A percentile compares a stretch with the other conserved stretches of the same genome.
phyloP scores from a whole-genome alignment of 1,139 yeast genomes.

The Geotrichum macrosporum region DNA sequence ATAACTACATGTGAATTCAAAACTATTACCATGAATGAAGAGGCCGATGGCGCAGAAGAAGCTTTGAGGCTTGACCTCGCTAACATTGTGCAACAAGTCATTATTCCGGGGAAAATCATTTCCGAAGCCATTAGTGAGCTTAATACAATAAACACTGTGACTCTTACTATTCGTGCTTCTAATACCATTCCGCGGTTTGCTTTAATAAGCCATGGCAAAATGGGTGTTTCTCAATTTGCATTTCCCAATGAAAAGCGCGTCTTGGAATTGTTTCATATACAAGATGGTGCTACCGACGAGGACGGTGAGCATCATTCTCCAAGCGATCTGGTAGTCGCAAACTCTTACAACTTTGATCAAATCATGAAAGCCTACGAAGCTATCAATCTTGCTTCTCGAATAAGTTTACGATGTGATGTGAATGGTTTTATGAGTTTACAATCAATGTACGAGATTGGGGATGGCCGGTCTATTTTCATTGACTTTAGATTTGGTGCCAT shows the following conservation, averaged over 20 bases:
- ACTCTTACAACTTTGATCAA: conserved; percentile 31
- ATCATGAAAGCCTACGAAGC: conserved; percentile 33
- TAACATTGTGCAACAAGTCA: conserved; percentile 57
- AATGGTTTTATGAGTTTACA: conserved; percentile 36
- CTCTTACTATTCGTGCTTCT: conserved; percentile 50
- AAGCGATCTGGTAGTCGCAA: conserved; percentile 22
- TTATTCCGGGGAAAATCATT: conserved; percentile 61
- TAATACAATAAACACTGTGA: conserved; percentile 58
- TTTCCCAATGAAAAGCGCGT: conserved; percentile 62
- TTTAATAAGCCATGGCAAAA: conserved; percentile 61
- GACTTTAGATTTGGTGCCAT: conserved; percentile 35
- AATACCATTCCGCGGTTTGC: conserved; percentile 32
- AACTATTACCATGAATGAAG: conserved; percentile 43
- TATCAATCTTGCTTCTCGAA: conserved; percentile 32
- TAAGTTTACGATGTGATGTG: conserved; percentile 35
- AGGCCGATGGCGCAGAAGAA: conserved; percentile 16
- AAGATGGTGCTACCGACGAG: conserved; percentile 20
- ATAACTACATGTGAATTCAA: conserved; percentile 68
- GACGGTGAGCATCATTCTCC: conserved; percentile 15
- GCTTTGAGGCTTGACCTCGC: conserved; percentile 41
- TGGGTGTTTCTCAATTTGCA: conserved; percentile 65
- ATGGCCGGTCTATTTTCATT: conserved; percentile 31
- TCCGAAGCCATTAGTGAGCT: conserved; percentile 64
- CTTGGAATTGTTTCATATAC: conserved; percentile 20
- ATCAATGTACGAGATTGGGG: conserved; percentile 33